Evolutionary conservation across 179 eudicot genomes (phyloP).

Genomic region (Monotropa hypopitys): DNA sequence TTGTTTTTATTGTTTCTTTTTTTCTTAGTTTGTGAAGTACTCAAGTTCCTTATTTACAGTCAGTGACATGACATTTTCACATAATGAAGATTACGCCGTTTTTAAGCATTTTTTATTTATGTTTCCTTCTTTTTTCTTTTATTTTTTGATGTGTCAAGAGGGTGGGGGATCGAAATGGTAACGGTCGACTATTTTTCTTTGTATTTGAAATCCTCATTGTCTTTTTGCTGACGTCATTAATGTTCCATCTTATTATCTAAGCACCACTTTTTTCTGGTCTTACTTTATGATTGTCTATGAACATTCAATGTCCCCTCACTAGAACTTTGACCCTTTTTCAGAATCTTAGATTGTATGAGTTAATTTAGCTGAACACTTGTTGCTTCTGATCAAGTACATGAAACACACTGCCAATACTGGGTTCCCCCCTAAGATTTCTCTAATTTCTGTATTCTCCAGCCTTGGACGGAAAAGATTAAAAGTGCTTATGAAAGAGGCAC

Average conservation of each 20-base stretch:
- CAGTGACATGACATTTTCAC: neutral
- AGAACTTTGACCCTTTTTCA: neutral
- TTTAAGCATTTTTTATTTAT: neutral
- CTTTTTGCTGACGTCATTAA: neutral
- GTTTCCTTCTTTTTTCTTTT: neutral
- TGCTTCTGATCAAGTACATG: neutral
- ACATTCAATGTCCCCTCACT: neutral
- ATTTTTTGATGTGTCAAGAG: neutral
- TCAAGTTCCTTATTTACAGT: neutral
- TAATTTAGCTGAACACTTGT: neutral
- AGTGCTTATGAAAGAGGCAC: conserved; percentile 35
- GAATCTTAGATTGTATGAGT: neutral
- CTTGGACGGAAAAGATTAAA: conserved; percentile 41
- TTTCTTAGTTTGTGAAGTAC: neutral
- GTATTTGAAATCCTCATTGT: neutral
- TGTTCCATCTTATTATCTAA: neutral
- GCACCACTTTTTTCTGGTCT: neutral
- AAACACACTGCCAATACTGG: neutral
- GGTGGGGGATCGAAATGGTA: neutral
- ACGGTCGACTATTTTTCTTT: neutral
- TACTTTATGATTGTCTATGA: neutral
- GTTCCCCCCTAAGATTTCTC: neutral
- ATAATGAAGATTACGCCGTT: neutral
- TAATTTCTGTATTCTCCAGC: conserved; percentile 14
- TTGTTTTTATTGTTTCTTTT: neutral